A percentile compares a stretch with the other conserved stretches of the same genome.
phyloP scores from a whole-genome alignment of 345 rosid species.

The Sonneratia caseolaris region DNA sequence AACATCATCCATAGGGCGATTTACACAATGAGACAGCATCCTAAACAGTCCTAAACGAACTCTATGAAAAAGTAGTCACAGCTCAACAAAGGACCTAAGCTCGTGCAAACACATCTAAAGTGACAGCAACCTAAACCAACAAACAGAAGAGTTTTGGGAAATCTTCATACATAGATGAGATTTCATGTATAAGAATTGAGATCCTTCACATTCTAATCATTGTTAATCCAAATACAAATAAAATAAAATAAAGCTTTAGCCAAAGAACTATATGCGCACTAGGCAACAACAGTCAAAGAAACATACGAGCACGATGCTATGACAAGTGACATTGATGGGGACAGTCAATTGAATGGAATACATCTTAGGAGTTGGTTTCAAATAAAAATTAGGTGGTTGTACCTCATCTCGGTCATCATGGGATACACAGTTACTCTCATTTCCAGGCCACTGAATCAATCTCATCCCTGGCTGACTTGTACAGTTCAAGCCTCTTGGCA shows the following conservation, averaged over 20 bases:
- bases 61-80: too few relatives aligned
- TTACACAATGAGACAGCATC: neutral
- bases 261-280: neutral
- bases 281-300: neutral
- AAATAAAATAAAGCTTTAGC: neutral
- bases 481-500: slow-evolving; percentile 84
- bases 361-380: neutral
- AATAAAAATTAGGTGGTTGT: neutral
- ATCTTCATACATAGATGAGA: neutral
- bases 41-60: neutral
- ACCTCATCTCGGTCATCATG: neutral
- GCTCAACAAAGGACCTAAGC: neutral
- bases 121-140: neutral
- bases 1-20: too few relatives aligned
- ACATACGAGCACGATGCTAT: too few relatives aligned
- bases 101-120: neutral
- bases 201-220: neutral
- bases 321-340: neutral
- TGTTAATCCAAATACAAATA: neutral
- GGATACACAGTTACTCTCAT: slow-evolving; percentile 18
- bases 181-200: neutral
- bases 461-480: slow-evolving; percentile 95
- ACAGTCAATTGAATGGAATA: neutral
- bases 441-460: slow-evolving; percentile 95
- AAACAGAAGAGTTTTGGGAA: neutral